Percentiles rank a stretch among this genome's conserved stretches.
These are phyloP conservation scores for Colletotrichum falcatum DNA, from an alignment of 2,329 filamentous ascomycete species.

Conservation along the genomic window DNA sequence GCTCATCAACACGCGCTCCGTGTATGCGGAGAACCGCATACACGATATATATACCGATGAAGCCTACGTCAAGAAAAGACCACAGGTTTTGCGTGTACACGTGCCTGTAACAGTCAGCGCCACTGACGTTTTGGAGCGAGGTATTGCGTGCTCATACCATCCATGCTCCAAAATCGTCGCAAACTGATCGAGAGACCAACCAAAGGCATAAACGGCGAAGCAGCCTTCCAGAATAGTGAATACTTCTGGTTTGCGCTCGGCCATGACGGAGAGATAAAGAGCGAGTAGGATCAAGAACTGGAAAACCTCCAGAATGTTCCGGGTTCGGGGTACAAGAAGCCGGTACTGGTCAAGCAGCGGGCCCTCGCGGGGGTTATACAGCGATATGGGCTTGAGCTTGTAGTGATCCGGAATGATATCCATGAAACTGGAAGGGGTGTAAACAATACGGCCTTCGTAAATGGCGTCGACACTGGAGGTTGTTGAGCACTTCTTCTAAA, in stretches of 20 bases:
- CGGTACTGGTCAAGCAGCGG: constrained; percentile 87
- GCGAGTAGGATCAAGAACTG: constrained; percentile 78
- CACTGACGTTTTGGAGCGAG: neutral
- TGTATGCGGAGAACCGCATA: constrained; percentile 78
- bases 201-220: constrained; percentile 80
- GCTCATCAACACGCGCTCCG: constrained; percentile 64
- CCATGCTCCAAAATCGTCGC: constrained; percentile 82
- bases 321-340: constrained; percentile 82
- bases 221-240: constrained; percentile 71
- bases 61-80: constrained; percentile 87
- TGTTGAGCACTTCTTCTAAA: constrained; percentile 53
- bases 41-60: constrained; percentile 75
- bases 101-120: constrained; percentile 61
- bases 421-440: constrained; percentile 84
- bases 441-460: constrained; percentile 83
- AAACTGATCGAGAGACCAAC: constrained; percentile 84
- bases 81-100: constrained; percentile 91
- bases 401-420: constrained; percentile 89
- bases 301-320: constrained; percentile 79
- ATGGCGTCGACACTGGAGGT: constrained; percentile 74
- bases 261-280: constrained; percentile 81
- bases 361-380: constrained; percentile 82
- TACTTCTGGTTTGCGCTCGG: constrained; percentile 68
- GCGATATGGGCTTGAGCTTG: constrained; percentile 83
- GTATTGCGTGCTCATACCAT: constrained; percentile 56